Evolutionary conservation across 2,329 filamentous ascomycete genomes (phyloP), one percentile per base, ranked within the genome.

Genomic region (Cladosporium cucumerinum): DNA sequence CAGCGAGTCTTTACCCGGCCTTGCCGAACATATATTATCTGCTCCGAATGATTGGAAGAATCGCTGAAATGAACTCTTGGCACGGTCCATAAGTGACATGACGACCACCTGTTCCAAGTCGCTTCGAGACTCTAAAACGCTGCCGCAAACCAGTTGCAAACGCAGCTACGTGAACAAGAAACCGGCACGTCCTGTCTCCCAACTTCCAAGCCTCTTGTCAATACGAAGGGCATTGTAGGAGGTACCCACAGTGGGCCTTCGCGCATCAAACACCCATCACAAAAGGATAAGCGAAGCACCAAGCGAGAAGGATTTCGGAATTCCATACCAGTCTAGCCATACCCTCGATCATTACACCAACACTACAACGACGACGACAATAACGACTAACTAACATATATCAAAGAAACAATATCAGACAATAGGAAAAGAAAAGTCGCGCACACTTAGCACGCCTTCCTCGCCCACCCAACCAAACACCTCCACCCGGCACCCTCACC

Each of bases 391-490:
- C 16, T 32, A 28, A 28, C 28, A 46, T 21, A 46, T 46, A 46
- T 46, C 39, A 46, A 46, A 21, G 6, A 46, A 46, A 3, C 7
- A 21, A 46, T 46, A 46, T n/a, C n/a, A 46, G n/a, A 23, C n/a
- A 46, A 43, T 3, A 46, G 18, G n/a, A n/a, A 46, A 46, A 11
- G 1, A n/a, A 12, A 21, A 21, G 16, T 8, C n/a, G 3, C 39
- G 21, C 26, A n/a, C 16, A 4, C 12, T 21, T 39, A 57, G 16
- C 32, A 58, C 23, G n/a, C 80, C 76, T 86, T 86, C 79, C 81
- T 82, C 34, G 83, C 82, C 82, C 83, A 86, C 10, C 87, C 87
- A 67, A 81, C 85, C 71, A 89, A 73, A 66, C 82, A 86, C 70
- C 84, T 85, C 84, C 85, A 88, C 7, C 82, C 86, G 52, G 84